A percentile compares a stretch with the other conserved stretches of the same genome.
Conservation (phyloP, 106 monocot species). For the Alisma plantagoaquatica region DNA sequence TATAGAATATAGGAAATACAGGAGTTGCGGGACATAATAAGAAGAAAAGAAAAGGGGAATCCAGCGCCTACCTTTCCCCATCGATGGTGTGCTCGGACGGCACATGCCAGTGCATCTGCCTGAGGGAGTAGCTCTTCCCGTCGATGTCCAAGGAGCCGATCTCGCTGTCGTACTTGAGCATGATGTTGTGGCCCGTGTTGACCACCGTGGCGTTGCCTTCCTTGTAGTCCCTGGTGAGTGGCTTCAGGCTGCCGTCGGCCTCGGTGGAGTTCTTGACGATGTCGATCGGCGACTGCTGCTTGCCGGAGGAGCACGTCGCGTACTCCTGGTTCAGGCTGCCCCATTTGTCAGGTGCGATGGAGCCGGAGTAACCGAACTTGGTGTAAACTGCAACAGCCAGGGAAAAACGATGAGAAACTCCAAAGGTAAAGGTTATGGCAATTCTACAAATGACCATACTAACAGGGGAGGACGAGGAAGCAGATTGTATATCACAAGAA, state of each 20-base stretch:
- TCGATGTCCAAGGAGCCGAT: conserved; percentile 23
- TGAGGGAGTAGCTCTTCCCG: conserved; percentile 51
- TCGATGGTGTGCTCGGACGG: conserved; percentile 73
- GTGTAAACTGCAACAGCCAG: not conserved
- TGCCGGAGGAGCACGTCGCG: conserved; percentile 30
- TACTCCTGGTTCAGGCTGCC: conserved; percentile 31
- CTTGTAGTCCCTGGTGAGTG: conserved; percentile 22
- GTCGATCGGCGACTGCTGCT: conserved; percentile 49
- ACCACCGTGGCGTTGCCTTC: conserved; percentile 37
- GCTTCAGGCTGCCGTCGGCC: conserved; percentile 5
- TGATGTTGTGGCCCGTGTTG: conserved; percentile 40
- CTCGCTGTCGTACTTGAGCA: conserved; percentile 24
- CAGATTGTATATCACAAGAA: not conserved
- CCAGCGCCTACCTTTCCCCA: conserved; percentile 20
- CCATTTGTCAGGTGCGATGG: conserved; percentile 40
- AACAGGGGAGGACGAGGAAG: not conserved
- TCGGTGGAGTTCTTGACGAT: conserved; percentile 15
- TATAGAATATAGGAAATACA: too few species aligned
- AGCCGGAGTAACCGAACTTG: conserved; percentile 24
- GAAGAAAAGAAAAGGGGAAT: not conserved
- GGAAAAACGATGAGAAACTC: not conserved
- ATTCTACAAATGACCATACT: not conserved
- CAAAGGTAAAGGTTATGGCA: not conserved
- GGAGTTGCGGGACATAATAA: not conserved
- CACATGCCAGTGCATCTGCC: conserved; percentile 53